A percentile compares a stretch with the other conserved stretches of the same genome.
These are phyloP conservation scores for Aotearoamyces nothofagi DNA, from an alignment of 2,329 filamentous ascomycete genomes.

Conservation along the genomic window DNA sequence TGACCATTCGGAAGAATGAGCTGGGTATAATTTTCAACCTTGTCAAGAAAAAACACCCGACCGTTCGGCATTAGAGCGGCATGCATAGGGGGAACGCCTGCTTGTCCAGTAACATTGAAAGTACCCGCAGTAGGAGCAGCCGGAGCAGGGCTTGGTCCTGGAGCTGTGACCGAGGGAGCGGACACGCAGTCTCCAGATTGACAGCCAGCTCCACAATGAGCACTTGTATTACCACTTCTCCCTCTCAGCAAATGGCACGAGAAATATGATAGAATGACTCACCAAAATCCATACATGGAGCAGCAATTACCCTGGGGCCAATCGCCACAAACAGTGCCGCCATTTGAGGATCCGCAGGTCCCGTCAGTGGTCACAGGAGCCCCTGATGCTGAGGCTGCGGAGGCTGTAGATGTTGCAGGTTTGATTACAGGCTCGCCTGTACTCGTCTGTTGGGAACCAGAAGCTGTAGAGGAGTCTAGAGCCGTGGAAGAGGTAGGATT, in stretches of 20 bases:
- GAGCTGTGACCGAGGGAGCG: constrained; percentile 20
- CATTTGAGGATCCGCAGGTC: constrained; percentile 33
- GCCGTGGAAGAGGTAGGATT: constrained; percentile 6
- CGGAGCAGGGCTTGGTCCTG: constrained; percentile 24
- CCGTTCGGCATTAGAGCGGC: constrained; percentile 43
- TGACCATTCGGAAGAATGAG: constrained; percentile 35
- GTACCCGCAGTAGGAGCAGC: constrained; percentile 27
- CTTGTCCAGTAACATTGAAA: constrained; percentile 33
- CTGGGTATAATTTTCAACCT: constrained; percentile 46
- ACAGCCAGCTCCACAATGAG: constrained; percentile 40
- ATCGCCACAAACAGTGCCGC: constrained; percentile 31
- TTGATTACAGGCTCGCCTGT: constrained; percentile 14
- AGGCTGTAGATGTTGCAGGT: constrained; percentile 8
- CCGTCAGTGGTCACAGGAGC: constrained; percentile 31
- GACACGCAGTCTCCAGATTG: constrained; percentile 35
- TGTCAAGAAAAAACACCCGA: constrained; percentile 44
- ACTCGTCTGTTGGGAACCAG: constrained; percentile 10
- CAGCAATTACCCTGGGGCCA: constrained; percentile 38
- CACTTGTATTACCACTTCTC: constrained; percentile 22
- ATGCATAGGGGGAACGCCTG: constrained; percentile 49
- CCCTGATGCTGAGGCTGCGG: constrained; percentile 14
- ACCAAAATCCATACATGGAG: constrained; percentile 40
- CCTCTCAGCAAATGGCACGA: too few species aligned
- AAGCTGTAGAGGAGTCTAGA: constrained; percentile 12
- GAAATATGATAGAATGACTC: constrained; percentile 6